These are phyloP conservation scores for Tausonia pullulans DNA, from an alignment of 1,284 basidiomycete species.

Conservation along the genomic window DNA sequence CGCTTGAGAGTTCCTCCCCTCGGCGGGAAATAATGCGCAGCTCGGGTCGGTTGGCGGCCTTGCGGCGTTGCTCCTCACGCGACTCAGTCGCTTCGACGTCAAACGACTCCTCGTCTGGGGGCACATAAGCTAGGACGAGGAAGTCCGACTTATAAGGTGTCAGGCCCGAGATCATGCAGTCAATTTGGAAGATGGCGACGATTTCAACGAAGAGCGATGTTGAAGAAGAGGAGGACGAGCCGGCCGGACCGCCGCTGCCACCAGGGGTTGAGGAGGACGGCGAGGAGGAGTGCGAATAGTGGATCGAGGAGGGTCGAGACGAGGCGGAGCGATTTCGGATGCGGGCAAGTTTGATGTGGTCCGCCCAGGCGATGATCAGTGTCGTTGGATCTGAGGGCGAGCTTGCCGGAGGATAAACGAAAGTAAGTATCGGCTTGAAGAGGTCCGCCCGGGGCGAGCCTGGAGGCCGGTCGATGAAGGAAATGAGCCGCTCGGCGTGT, in stretches of 20 bases:
- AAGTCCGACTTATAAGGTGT: conserved; percentile 57
- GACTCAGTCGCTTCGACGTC: conserved; percentile 30
- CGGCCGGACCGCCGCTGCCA: background rate
- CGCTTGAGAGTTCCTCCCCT: conserved; percentile 80
- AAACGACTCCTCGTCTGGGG: conserved; percentile 50
- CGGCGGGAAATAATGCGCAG: conserved; percentile 77
- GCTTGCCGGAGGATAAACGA: conserved; percentile 62
- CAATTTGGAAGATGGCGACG: conserved; percentile 81
- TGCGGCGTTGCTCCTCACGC: conserved; percentile 52
- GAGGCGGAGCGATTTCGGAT: conserved; percentile 40
- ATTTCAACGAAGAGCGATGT: conserved; percentile 52
- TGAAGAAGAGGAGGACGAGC: background rate
- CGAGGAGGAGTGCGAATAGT: conserved; percentile 37
- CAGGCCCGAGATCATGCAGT: conserved; percentile 90
- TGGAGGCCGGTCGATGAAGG: conserved; percentile 70
- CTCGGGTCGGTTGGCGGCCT: conserved; percentile 78
- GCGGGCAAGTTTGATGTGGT: conserved; percentile 82
- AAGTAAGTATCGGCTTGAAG: conserved; percentile 81
- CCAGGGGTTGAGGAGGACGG: conserved; percentile 30
- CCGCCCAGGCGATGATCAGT: conserved; percentile 87
- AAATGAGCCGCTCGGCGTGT: conserved; percentile 63
- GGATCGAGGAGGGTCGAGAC: conserved; percentile 18
- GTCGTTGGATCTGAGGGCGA: conserved; percentile 4
- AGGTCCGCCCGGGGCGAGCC: conserved; percentile 81
- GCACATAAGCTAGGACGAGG: conserved; percentile 70